Evolutionary conservation across 148 eudicot genomes (phyloP).

Genomic region (Nepenthes mirabilis): DNA sequence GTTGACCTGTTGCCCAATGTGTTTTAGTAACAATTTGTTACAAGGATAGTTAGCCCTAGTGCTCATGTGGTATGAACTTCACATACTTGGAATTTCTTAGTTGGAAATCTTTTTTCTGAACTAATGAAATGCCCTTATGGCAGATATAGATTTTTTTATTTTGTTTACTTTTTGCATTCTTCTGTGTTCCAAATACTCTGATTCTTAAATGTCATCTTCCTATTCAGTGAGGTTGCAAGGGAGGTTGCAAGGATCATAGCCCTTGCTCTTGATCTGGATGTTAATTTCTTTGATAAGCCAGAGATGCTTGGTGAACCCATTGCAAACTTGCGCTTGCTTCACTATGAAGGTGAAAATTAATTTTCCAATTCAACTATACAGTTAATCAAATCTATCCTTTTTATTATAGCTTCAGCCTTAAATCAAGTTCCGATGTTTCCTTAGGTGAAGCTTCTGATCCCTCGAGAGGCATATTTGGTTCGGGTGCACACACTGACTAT

Average conservation of each 20-base stretch:
- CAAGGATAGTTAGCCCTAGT: not conserved
- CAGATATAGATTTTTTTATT: no score
- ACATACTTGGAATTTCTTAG: not conserved
- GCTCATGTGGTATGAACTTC: not conserved
- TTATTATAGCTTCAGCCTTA: not conserved
- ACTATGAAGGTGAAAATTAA: constrained; percentile 56
- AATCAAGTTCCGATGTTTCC: not conserved
- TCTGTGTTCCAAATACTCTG: not conserved
- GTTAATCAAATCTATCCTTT: not conserved
- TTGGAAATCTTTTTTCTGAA: not conserved
- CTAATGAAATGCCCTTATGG: not conserved
- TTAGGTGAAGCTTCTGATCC: constrained; percentile 68
- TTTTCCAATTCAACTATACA: not conserved
- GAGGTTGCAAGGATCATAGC: constrained; percentile 63
- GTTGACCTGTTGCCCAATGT: no score
- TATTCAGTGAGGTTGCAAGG: constrained; percentile 53
- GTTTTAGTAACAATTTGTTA: no score
- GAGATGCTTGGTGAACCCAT: constrained; percentile 66
- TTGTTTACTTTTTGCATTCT: no score
- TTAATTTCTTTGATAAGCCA: constrained; percentile 53
- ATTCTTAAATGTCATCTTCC: not conserved
- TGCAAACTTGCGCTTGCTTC: constrained; percentile 60
- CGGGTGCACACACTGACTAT: constrained; percentile 92
- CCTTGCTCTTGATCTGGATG: constrained; percentile 64
- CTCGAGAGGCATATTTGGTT: constrained; percentile 72